Evolutionary conservation across 805 yeast species (phyloP).

Genomic region (Torulaspora indica): DNA sequence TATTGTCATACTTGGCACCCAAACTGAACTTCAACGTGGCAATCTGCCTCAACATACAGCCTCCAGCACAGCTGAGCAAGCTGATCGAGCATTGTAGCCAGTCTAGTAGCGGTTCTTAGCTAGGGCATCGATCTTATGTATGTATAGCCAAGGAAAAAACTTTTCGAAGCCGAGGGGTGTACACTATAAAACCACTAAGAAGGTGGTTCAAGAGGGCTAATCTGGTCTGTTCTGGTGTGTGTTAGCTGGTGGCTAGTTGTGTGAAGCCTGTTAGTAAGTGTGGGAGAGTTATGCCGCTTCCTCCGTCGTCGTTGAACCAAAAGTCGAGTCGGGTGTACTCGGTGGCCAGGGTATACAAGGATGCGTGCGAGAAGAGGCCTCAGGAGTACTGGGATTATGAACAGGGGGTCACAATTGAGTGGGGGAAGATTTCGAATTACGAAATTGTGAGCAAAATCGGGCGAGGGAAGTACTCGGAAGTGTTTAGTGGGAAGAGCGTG

Average conservation of each 20-base stretch:
- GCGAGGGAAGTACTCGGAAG: slow-evolving; percentile 91
- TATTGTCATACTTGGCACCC: slow-evolving; percentile 20
- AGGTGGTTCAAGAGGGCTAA: not conserved
- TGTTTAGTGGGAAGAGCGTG: slow-evolving; percentile 75
- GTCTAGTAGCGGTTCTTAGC: not conserved
- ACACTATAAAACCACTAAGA: not conserved
- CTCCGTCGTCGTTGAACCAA: slow-evolving; percentile 35
- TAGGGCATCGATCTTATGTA: slow-evolving; percentile 4
- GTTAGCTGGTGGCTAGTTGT: no score
- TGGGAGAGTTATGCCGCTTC: slow-evolving; percentile 27
- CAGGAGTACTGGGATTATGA: slow-evolving; percentile 87
- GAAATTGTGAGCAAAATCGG: slow-evolving; percentile 83
- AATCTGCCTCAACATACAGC: slow-evolving; percentile 11
- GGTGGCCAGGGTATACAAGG: slow-evolving; percentile 72
- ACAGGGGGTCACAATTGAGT: slow-evolving; percentile 55
- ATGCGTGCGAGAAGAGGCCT: slow-evolving; percentile 72
- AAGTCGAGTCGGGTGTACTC: slow-evolving; percentile 42
- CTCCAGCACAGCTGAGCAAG: no score
- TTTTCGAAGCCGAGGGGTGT: slow-evolving; percentile 9
- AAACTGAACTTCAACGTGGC: slow-evolving; percentile 22
- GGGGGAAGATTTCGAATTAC: slow-evolving; percentile 84
- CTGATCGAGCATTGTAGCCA: not conserved
- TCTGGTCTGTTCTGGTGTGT: not conserved
- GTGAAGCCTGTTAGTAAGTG: no score
- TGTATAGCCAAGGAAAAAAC: slow-evolving; percentile 7